A percentile compares a stretch with the other conserved stretches of the same genome.
phyloP scores from a whole-genome alignment of 768 basidiomycete genomes.

The Crucibulum laeve region DNA sequence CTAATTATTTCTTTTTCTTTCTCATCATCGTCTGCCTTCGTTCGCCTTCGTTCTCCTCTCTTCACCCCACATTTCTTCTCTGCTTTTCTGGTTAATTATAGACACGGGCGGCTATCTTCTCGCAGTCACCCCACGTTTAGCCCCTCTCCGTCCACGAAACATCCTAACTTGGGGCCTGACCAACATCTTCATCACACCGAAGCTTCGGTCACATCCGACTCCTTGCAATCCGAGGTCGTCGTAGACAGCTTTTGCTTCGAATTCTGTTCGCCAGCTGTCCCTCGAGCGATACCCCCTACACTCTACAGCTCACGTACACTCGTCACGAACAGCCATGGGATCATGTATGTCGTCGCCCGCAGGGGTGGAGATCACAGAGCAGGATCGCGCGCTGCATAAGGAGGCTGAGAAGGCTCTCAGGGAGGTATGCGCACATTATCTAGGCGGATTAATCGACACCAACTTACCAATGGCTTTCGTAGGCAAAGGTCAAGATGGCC shows the following conservation, averaged over 20 bases:
- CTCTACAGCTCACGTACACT: constrained; percentile 1
- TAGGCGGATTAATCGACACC: background rate
- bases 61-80: background rate
- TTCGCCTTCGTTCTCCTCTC: background rate
- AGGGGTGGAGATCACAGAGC: constrained; percentile 58
- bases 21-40: background rate
- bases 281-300: background rate
- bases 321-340: constrained; percentile 51
- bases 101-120: no score
- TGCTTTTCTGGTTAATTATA: no score
- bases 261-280: constrained; percentile 1
- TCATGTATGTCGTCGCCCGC: constrained; percentile 67
- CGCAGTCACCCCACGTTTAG: no score
- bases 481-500: constrained; percentile 75
- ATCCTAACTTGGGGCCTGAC: no score
- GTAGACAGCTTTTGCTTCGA: background rate
- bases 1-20: background rate
- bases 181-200: background rate
- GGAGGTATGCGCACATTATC: constrained; percentile 46
- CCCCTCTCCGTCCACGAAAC: no score
- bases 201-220: background rate
- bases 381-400: constrained; percentile 59
- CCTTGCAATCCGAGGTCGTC: background rate
- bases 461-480: constrained; percentile 4
- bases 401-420: constrained; percentile 76